These are phyloP conservation scores for Hypericum perforatum DNA, from an alignment of 345 rosid genomes.

Conservation along the genomic window DNA sequence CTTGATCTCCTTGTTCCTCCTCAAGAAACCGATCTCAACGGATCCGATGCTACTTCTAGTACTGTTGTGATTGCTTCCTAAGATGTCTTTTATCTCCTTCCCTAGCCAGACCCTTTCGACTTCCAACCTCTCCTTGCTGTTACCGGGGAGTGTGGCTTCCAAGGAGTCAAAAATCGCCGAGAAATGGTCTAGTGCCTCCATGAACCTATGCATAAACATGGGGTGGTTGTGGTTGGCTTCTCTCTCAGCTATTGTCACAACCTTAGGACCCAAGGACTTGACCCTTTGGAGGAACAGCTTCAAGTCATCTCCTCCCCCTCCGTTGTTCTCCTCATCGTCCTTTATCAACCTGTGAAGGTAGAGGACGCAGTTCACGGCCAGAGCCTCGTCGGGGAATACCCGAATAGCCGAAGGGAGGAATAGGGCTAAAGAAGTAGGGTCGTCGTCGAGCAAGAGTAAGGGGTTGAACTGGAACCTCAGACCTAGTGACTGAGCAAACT, in stretches of 20 bases:
- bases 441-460: constrained; percentile 46
- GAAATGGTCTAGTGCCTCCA: constrained; percentile 79
- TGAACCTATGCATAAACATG: constrained; percentile 52
- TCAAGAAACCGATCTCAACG: no score
- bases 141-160: constrained; percentile 89
- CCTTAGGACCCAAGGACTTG: constrained; percentile 58
- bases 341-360: constrained; percentile 55
- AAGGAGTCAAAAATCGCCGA: constrained; percentile 65
- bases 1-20: constrained; percentile 5
- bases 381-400: constrained; percentile 47
- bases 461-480: constrained; percentile 76
- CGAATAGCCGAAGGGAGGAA: constrained; percentile 38
- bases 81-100: constrained; percentile 63
- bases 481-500: constrained; percentile 72
- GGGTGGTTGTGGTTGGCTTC: constrained; percentile 72
- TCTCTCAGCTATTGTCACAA: constrained; percentile 74
- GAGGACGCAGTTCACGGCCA: constrained; percentile 69
- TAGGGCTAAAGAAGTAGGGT: constrained; percentile 31
- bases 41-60: no score
- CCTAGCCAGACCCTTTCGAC: constrained; percentile 90
- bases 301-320: constrained; percentile 15
- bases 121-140: constrained; percentile 65
- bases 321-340: constrained; percentile 22
- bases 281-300: constrained; percentile 49
- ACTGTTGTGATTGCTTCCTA: constrained; percentile 4